Evolutionary conservation across 2,329 filamentous ascomycete genomes (phyloP), one percentile per base, ranked within the genome.

Genomic region (Verticillium alfalfae): DNA sequence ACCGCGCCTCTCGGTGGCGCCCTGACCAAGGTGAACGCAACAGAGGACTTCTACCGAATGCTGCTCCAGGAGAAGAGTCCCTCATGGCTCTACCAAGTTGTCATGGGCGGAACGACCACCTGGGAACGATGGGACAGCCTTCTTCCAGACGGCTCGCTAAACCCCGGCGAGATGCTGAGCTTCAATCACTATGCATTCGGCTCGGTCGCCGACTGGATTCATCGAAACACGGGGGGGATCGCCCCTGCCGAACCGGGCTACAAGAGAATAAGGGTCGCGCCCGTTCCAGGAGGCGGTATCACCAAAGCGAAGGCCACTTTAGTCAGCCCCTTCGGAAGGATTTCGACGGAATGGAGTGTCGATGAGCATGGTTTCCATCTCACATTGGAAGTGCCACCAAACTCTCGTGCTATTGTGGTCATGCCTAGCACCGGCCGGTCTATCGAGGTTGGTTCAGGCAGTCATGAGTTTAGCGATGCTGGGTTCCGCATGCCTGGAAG

Each of bases 71-170:
- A 73, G 6, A 67, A 73, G 3, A 73, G 76, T 1, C 80, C 79
- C 0, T 79, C 75, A 0, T 83, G 80, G 80, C 67, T 83, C 1
- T 82, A 81, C 58, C 79, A 78, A 13, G 75, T 83, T 6, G 73
- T 71, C 0, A 76, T 78, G 74, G 72, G 72, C 10, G 80, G 73
- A 0, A 83, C 80, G 0, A 83, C 80, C 0, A 79, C 76, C 0
- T 83, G 80, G 80, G 80, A 83, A 64, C 73, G 81, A 2, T 83
- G 81, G 81, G 79, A 83, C 57, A 78, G 75, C 34, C 69, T 83
- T 37, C 66, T 81, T 0, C 70, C 77, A 0, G 70, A 82, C 61
- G 79, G 79, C 0, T 71, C 64, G 0, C 66, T 82, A 16, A 83
- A 83, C 60, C 71, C 76, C 0, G 76, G 79, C 0, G 66, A 71